These are phyloP conservation scores for Nemania sp. DNA, from an alignment of 2,329 filamentous ascomycete genomes.

Conservation along the genomic window DNA sequence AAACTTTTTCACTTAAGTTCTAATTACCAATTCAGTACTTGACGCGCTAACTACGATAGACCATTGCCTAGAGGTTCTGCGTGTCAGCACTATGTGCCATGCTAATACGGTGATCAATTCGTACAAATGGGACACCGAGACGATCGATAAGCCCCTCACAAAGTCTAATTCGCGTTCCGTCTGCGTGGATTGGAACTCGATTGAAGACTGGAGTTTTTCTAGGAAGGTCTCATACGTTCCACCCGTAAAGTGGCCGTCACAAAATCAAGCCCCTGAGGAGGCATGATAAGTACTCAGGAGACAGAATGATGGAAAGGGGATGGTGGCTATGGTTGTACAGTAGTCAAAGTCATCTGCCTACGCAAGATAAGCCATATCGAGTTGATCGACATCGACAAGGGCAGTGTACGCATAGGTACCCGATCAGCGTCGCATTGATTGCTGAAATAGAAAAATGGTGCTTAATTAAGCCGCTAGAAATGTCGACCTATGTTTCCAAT, in stretches of 20 bases:
- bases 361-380: not conserved
- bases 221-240: conserved; percentile 23
- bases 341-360: not conserved
- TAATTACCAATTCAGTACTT: not conserved
- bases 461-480: not conserved
- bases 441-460: not conserved
- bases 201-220: conserved; percentile 34
- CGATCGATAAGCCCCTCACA: conserved; percentile 17
- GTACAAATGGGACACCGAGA: conserved; percentile 30
- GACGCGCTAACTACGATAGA: conserved; percentile 22
- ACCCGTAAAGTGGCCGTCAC: conserved; percentile 14
- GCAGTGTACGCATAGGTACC: not conserved
- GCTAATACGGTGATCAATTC: conserved; percentile 31
- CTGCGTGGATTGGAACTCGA: conserved; percentile 34
- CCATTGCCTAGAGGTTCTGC: conserved; percentile 36
- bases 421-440: not conserved
- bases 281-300: not conserved
- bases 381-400: not conserved
- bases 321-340: not conserved
- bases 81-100: conserved; percentile 34
- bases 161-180: conserved; percentile 30
- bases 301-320: not conserved
- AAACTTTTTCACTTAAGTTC: not conserved
- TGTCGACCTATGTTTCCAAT: not conserved
- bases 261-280: conserved; percentile 3